A percentile compares a stretch with the other conserved stretches of the same genome.
These are phyloP conservation scores for Candida endomychidarum DNA, from an alignment of 805 yeast genomes.

Conservation along the genomic window DNA sequence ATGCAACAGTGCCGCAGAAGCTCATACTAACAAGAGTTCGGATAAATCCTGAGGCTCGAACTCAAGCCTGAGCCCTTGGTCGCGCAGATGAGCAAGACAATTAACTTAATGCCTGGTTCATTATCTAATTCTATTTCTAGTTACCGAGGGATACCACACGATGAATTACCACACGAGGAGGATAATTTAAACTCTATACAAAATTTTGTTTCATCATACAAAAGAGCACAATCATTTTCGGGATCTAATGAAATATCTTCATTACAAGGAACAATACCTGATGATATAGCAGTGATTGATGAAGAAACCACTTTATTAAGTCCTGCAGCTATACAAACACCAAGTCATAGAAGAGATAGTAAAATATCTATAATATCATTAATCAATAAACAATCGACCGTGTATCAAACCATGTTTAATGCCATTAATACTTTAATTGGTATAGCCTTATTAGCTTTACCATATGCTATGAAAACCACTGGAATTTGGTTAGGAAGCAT, in stretches of 20 bases:
- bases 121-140: no score
- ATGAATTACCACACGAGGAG: slow-evolving; percentile 18
- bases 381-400: slow-evolving; percentile 47
- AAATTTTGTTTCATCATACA: slow-evolving; percentile 42
- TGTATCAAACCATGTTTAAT: slow-evolving; percentile 67
- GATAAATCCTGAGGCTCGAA: no score
- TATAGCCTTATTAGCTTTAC: slow-evolving; percentile 70
- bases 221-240: slow-evolving; percentile 35
- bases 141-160: slow-evolving; percentile 18
- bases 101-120: no score
- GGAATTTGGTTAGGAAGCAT: slow-evolving; percentile 62
- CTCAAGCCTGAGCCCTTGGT: no score
- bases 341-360: slow-evolving; percentile 11
- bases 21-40: no score
- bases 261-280: slow-evolving; percentile 12
- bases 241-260: slow-evolving; percentile 18
- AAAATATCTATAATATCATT: slow-evolving; percentile 12
- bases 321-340: no score
- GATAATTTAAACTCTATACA: slow-evolving; percentile 28
- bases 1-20: no score
- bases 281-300: slow-evolving; percentile 13
- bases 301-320: slow-evolving; percentile 15
- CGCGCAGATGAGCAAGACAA: no score
- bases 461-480: slow-evolving; percentile 63
- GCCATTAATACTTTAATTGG: slow-evolving; percentile 75